A percentile compares a stretch with the other conserved stretches of the same genome.
Evolutionary conservation across 2,329 filamentous ascomycete species (phyloP).

Genomic region (Epichloe aotearoae): DNA sequence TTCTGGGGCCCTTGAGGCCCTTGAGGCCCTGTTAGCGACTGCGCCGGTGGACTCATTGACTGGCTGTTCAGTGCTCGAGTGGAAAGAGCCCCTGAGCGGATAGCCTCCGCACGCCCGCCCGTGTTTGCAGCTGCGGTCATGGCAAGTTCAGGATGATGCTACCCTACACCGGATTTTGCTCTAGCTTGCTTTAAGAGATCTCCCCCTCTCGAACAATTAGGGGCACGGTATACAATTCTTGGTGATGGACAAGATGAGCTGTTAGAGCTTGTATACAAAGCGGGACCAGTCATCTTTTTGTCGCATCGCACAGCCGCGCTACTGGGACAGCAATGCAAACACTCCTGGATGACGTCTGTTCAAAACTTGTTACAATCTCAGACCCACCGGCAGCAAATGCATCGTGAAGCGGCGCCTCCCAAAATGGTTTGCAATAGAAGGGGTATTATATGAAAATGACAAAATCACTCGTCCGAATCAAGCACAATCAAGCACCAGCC

Average conservation of each 20-base stretch:
- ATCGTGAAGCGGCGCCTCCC: background rate
- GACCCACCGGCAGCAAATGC: too few relatives aligned
- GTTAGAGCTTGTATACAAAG: too few relatives aligned
- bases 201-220: too few relatives aligned
- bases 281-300: too few relatives aligned
- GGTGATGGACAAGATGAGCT: too few relatives aligned
- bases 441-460: background rate
- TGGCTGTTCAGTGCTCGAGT: background rate
- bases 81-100: background rate
- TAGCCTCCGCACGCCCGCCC: background rate
- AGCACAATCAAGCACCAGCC: background rate
- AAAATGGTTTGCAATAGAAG: background rate
- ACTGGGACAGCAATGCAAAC: too few relatives aligned
- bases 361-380: background rate
- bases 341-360: background rate
- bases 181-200: too few relatives aligned
- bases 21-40: background rate
- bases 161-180: too few relatives aligned
- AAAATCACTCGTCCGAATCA: background rate
- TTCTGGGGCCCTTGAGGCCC: background rate
- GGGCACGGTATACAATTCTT: too few relatives aligned
- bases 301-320: too few relatives aligned
- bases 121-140: background rate
- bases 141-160: too few relatives aligned
- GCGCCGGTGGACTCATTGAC: background rate